Conservation (phyloP, 768 basidiomycete genomes). For the Strobilomyces confusus region DNA sequence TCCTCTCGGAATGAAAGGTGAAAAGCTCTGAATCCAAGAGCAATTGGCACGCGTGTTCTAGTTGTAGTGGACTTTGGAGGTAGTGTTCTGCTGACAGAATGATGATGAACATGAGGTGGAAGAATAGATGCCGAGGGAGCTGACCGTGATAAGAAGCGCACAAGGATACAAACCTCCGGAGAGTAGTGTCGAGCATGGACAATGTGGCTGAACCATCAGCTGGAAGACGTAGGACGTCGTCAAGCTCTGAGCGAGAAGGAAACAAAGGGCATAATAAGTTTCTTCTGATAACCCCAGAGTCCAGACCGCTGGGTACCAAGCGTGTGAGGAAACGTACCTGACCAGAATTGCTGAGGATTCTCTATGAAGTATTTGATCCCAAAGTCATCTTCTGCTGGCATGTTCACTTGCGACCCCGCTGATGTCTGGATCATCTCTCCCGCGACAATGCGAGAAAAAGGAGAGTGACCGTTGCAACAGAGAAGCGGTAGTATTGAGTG, state of each 20-base stretch:
- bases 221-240: slow-evolving; percentile 72
- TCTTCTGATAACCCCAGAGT: slow-evolving; percentile 5
- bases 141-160: slow-evolving; percentile 85
- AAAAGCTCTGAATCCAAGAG: slow-evolving; percentile 86
- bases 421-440: slow-evolving; percentile 16
- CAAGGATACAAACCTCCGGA: slow-evolving; percentile 72
- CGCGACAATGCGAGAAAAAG: slow-evolving; percentile 4
- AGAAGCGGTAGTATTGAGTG: not conserved
- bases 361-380: slow-evolving; percentile 81
- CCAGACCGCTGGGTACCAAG: not conserved
- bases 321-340: slow-evolving; percentile 49
- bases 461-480: not conserved
- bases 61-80: slow-evolving; percentile 75
- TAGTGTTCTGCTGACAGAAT: slow-evolving; percentile 61
- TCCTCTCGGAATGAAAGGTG: slow-evolving; percentile 85
- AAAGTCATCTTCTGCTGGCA: slow-evolving; percentile 54
- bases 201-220: slow-evolving; percentile 58
- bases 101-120: slow-evolving; percentile 5
- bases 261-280: not conserved
- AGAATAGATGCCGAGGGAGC: slow-evolving; percentile 21
- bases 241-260: slow-evolving; percentile 59
- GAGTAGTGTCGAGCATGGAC: slow-evolving; percentile 69
- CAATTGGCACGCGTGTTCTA: slow-evolving; percentile 76
- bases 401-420: slow-evolving; percentile 13
- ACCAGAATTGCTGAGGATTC: slow-evolving; percentile 86